Evolutionary conservation across 768 basidiomycete genomes (phyloP), one percentile per base, ranked within the genome.

Genomic region (Rhizopogon roseolus): DNA sequence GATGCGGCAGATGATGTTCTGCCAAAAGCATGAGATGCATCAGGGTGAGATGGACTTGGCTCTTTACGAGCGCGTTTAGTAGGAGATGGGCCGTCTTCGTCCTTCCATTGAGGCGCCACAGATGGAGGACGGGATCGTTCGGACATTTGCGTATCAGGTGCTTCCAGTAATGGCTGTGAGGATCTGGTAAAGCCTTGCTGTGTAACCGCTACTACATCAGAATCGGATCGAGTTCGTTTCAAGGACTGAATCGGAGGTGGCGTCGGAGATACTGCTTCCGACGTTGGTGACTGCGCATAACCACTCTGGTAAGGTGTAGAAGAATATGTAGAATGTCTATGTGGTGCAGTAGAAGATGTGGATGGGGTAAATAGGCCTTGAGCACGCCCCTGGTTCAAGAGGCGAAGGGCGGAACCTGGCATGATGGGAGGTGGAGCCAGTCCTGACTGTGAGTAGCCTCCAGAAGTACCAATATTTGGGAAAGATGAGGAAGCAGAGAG

Each of bases 321-420:
- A 36, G 85, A 79, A 55, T 81, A 80, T 39, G 76, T 77, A 53
- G 78, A 68, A 42, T 73, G 66, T 52, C 79, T 74, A 59, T 77
- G 68, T 29, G 65, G 61, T 48, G 71, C 69, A 52, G 79, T 68
- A 57, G 77, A 76, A 50, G 90, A 86, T 9, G 91, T 90, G 19
- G 89, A 90, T 4, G 90, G 90, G 25, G 90, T 91, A 66, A 91
- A 91, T 28, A 92, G 77, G 55, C 89, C 89, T 73, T 91, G 90
- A 0, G 89, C 89, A 55, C 89, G 83, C 55, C 89, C 89, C 77
- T 92, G 90, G 64, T 90, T 87, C 42, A 92, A 77, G 41, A 92
- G 77, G 51, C 88, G 85, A 48, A 92, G 82, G 27, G 90, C 90
- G 41, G 90, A 91, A 45, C 90, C 90, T 34, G 90, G 90, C 84